phyloP scores from a whole-genome alignment of 768 basidiomycete species.

The Mrakia gelida region DNA sequence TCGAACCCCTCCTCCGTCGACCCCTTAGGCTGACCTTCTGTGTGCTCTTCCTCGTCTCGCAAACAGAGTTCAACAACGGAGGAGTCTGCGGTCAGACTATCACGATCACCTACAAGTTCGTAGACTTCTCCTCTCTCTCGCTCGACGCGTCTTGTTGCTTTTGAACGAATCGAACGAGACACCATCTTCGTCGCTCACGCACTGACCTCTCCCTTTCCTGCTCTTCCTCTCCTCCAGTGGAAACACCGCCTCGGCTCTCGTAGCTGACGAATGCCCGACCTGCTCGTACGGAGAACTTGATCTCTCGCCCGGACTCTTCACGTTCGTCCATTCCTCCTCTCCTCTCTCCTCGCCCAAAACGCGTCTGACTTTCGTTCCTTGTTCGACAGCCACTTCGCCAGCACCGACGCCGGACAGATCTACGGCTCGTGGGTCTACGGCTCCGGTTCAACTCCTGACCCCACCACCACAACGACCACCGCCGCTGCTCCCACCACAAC shows the following conservation, averaged over 20 bases:
- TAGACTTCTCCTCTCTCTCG: neutral
- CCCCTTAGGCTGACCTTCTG: neutral
- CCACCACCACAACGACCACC: neutral
- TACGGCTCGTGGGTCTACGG: neutral
- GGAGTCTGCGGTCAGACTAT: neutral
- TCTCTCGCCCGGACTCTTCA: slow-evolving; percentile 39
- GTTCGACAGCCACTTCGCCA: neutral
- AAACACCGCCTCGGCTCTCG: slow-evolving; percentile 36
- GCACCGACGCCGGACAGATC: neutral
- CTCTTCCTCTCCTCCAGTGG: slow-evolving; percentile 33
- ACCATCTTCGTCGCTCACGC: neutral
- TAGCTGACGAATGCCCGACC: slow-evolving; percentile 42
- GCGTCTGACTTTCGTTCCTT: neutral
- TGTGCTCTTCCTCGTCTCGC: neutral
- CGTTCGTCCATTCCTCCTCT: neutral
- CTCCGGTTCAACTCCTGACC: neutral
- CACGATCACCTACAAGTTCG: slow-evolving; percentile 4
- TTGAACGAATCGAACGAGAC: neutral
- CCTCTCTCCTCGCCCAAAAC: neutral
- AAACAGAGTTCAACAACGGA: neutral
- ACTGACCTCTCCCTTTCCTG: neutral
- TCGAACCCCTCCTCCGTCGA: neutral
- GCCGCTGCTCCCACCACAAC: neutral
- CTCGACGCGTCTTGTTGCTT: slow-evolving; percentile 11
- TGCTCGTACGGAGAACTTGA: slow-evolving; percentile 40